These are phyloP conservation scores for Echria macrotheca DNA, from an alignment of 495 filamentous ascomycete genomes.

Conservation along the genomic window DNA sequence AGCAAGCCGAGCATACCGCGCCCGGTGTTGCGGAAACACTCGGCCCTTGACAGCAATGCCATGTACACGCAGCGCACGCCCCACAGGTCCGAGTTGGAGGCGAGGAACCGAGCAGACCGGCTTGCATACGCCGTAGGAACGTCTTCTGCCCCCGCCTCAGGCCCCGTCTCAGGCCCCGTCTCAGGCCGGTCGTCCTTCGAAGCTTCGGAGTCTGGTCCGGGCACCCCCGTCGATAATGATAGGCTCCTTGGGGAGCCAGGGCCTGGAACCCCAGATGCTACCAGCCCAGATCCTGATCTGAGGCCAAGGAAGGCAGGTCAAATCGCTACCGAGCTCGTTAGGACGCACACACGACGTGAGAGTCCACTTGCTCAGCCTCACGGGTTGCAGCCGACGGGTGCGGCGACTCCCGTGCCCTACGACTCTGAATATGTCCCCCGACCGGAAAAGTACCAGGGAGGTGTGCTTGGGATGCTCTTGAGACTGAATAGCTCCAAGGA, in stretches of 20 bases:
- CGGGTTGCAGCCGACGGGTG: constrained; percentile 15
- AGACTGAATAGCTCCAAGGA: constrained; percentile 59
- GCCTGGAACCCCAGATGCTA: background rate
- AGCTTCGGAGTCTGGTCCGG: constrained; percentile 8
- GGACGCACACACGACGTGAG: constrained; percentile 17
- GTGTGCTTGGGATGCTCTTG: constrained; percentile 71
- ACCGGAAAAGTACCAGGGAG: constrained; percentile 66
- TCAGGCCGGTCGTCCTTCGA: constrained; percentile 28
- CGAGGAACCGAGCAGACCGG: constrained; percentile 29
- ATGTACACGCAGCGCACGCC: constrained; percentile 6
- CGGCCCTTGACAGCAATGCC: constrained; percentile 1
- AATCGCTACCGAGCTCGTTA: constrained; percentile 22
- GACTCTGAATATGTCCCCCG: constrained; percentile 59
- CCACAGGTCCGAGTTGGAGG: constrained; percentile 25
- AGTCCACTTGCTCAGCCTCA: constrained; percentile 16
- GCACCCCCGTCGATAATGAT: constrained; percentile 1
- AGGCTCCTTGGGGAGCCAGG: background rate
- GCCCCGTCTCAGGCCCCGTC: constrained; percentile 27
- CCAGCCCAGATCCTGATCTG: too few relatives aligned
- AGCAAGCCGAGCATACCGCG: constrained; percentile 21
- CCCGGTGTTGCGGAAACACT: constrained; percentile 24
- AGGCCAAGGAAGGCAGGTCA: constrained; percentile 18
- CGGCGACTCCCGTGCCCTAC: constrained; percentile 33
- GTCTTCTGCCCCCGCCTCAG: constrained; percentile 30
- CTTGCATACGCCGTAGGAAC: constrained; percentile 30